These are phyloP conservation scores for Fomitopsis schrenkii DNA, from an alignment of 1,284 basidiomycete genomes.

Conservation along the genomic window DNA sequence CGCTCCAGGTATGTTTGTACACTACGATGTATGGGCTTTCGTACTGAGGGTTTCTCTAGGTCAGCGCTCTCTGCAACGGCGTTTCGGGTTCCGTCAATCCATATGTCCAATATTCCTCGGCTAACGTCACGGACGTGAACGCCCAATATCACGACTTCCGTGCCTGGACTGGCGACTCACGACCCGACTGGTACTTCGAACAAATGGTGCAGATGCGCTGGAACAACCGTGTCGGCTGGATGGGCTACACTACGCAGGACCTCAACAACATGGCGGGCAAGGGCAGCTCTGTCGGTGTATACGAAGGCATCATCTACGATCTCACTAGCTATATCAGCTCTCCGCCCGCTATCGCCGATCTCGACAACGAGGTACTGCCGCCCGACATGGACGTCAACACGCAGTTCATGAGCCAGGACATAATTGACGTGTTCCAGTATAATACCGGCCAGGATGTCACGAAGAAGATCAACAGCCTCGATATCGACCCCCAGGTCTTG, in stretches of 20 bases:
- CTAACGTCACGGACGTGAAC: constrained; percentile 79
- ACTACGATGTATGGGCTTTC: neutral
- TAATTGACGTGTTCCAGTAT: constrained; percentile 82
- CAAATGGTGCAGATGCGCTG: constrained; percentile 88
- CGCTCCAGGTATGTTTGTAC: constrained; percentile 71
- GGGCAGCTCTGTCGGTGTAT: constrained; percentile 75
- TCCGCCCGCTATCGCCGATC: constrained; percentile 48
- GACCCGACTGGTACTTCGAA: constrained; percentile 98
- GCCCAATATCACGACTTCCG: constrained; percentile 97
- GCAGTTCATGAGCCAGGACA: constrained; percentile 76
- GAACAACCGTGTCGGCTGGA: constrained; percentile 83
- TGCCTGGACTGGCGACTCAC: constrained; percentile 78
- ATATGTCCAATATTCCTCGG: constrained; percentile 76
- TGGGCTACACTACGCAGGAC: constrained; percentile 83
- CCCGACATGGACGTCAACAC: constrained; percentile 35
- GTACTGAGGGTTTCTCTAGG: constrained; percentile 38
- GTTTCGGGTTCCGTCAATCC: constrained; percentile 66
- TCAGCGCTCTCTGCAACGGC: constrained; percentile 92
- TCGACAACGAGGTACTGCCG: constrained; percentile 50
- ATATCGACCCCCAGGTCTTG: constrained; percentile 65
- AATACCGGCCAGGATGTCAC: constrained; percentile 86
- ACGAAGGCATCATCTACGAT: constrained; percentile 87
- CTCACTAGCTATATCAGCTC: constrained; percentile 72
- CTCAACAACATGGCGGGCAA: constrained; percentile 67
- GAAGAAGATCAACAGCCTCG: constrained; percentile 67